Conservation (phyloP, 2,329 filamentous ascomycete genomes). For the Bertia moriformis region DNA sequence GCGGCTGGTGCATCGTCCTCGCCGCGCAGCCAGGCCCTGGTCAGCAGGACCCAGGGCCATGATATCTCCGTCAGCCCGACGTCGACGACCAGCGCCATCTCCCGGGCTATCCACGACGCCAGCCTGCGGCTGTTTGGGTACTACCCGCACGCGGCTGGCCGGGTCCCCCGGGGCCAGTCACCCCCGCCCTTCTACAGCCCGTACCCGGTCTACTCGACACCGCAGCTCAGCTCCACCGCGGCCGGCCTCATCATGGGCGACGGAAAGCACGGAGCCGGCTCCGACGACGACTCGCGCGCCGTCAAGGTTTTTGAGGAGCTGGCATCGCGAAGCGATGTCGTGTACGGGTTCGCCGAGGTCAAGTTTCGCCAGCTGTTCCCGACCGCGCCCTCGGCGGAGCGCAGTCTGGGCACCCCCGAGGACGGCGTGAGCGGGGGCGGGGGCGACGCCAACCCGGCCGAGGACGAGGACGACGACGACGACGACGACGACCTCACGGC, state of each 20-base stretch:
- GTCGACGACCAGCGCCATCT: constrained; percentile 79
- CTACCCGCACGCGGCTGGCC: constrained; percentile 44
- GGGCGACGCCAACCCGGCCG: too few species aligned
- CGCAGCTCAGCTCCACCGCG: constrained; percentile 31
- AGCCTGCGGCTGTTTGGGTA: constrained; percentile 61
- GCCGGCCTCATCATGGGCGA: constrained; percentile 52
- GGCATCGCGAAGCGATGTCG: constrained; percentile 84
- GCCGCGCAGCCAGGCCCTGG: constrained; percentile 63
- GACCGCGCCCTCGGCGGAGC: constrained; percentile 62
- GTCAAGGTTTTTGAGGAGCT: constrained; percentile 79
- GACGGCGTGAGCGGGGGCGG: constrained; percentile 28
- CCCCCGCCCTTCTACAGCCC: constrained; percentile 65
- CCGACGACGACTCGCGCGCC: constrained; percentile 65
- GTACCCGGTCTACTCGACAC: constrained; percentile 71
- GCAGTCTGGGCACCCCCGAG: constrained; percentile 54
- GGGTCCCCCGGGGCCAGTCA: constrained; percentile 45
- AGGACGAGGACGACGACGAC: too few species aligned
- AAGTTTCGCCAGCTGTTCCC: constrained; percentile 97
- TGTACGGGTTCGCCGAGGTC: constrained; percentile 94
- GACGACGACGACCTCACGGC: constrained; percentile 72
- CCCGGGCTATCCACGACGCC: constrained; percentile 91
- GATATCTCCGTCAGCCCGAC: constrained; percentile 50
- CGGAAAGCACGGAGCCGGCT: constrained; percentile 38
- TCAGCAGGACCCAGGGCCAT: constrained; percentile 54
- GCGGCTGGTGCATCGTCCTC: constrained; percentile 43